These are phyloP conservation scores for Quercus tomentella DNA, from an alignment of 331 rosid species.

Conservation along the genomic window DNA sequence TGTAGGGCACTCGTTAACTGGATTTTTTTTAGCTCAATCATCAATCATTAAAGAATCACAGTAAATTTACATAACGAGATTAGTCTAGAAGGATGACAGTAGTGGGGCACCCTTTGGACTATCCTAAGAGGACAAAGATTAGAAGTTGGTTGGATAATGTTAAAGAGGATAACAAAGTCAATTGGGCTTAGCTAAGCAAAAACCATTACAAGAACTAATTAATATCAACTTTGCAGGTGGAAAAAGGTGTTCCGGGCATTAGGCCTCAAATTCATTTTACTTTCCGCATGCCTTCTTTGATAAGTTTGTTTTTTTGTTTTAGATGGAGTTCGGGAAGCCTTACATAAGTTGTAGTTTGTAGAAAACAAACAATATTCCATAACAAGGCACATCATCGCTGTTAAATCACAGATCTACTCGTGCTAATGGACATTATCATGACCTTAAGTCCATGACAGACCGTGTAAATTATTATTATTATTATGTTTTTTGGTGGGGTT, in stretches of 20 bases:
- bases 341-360: background rate
- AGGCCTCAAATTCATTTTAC: background rate
- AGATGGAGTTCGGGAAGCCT: background rate
- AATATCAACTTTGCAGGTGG: background rate
- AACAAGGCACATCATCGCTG: background rate
- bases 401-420: background rate
- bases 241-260: conserved; percentile 3
- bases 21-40: background rate
- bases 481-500: no score
- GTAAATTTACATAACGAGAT: conserved; percentile 17
- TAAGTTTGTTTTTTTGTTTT: background rate
- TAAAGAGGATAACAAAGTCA: conserved; percentile 9
- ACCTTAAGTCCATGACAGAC: background rate
- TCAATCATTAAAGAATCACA: background rate
- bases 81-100: background rate
- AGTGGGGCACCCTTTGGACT: background rate
- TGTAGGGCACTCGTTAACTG: no score
- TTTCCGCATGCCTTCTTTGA: conserved; percentile 13
- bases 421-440: background rate
- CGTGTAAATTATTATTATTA: no score
- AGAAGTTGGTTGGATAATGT: conserved; percentile 17
- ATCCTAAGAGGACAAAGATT: background rate
- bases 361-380: background rate
- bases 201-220: conserved; percentile 16
- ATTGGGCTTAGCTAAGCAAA: conserved; percentile 26